Conservation (phyloP, 495 filamentous ascomycete species). For the Penicillium maclennaniae region DNA sequence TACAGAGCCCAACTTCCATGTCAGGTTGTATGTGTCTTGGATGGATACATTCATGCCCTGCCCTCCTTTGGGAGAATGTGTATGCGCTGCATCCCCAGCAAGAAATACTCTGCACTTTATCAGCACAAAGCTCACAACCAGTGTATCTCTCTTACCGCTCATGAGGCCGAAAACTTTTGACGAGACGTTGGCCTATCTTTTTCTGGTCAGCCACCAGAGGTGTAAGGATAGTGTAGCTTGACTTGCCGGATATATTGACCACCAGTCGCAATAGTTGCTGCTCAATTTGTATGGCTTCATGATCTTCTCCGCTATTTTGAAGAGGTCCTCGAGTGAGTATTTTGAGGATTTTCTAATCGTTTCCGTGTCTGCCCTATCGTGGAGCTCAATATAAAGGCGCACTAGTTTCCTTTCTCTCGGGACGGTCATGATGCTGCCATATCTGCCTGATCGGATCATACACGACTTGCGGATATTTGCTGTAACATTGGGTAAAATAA, state of each 20-base stretch:
- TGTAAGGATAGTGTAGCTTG: no score
- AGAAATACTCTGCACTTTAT: conserved; percentile 35
- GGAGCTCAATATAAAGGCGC: conserved; percentile 17
- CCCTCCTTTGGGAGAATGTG: conserved; percentile 45
- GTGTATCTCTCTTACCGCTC: conserved; percentile 1
- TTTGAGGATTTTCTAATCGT: background rate
- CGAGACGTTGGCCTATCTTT: conserved; percentile 12
- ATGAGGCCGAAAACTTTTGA: conserved; percentile 3
- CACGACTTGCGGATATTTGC: conserved; percentile 16
- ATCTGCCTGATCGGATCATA: conserved; percentile 6
- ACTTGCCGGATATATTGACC: conserved; percentile 19
- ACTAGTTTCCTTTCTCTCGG: conserved; percentile 16
- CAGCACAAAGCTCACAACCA: no score
- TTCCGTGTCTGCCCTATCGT: conserved; percentile 2
- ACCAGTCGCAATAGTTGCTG: conserved; percentile 26
- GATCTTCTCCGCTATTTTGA: conserved; percentile 10
- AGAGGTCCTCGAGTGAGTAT: conserved; percentile 1
- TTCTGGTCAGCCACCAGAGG: no score
- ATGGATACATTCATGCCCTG: conserved; percentile 54
- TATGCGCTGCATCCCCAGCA: conserved; percentile 51
- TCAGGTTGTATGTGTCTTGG: conserved; percentile 51
- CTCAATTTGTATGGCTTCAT: conserved; percentile 21
- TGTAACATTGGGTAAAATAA: background rate
- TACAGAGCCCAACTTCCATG: conserved; percentile 47
- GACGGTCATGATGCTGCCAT: conserved; percentile 18